These are phyloP conservation scores for Nectriaceae sp. DNA, from an alignment of 2,329 filamentous ascomycete species.

Conservation along the genomic window DNA sequence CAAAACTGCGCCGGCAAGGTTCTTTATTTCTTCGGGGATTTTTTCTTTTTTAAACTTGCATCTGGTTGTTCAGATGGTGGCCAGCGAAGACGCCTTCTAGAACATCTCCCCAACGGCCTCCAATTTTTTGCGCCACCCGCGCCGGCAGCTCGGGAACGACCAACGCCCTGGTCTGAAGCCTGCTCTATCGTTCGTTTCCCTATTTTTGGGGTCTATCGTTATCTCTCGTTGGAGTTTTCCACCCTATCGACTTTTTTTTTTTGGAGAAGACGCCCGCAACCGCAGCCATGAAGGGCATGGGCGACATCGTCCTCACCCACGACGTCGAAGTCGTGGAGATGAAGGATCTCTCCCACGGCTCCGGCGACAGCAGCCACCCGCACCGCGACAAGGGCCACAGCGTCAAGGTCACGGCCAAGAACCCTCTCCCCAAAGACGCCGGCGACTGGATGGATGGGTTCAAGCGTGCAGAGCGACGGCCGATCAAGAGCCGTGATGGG, in stretches of 20 bases:
- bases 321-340: slow-evolving; percentile 23
- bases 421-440: neutral
- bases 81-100: too few relatives aligned
- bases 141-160: too few relatives aligned
- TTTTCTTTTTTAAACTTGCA: too few relatives aligned
- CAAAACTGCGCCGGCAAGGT: too few relatives aligned
- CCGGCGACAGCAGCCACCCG: neutral
- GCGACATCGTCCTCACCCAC: slow-evolving; percentile 18
- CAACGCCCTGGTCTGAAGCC: too few relatives aligned
- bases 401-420: slow-evolving; percentile 12
- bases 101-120: too few relatives aligned
- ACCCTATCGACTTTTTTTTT: neutral
- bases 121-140: neutral
- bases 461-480: slow-evolving; percentile 12
- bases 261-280: neutral
- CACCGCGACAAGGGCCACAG: neutral
- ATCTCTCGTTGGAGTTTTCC: neutral
- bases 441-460: slow-evolving; percentile 16
- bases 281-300: slow-evolving; percentile 16
- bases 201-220: neutral
- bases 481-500: slow-evolving; percentile 21
- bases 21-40: too few relatives aligned
- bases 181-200: too few relatives aligned
- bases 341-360: slow-evolving; percentile 5
- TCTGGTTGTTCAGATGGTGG: too few relatives aligned